Evolutionary conservation across 805 yeast genomes (phyloP).

Genomic region (Nakazawaea ernobii): DNA sequence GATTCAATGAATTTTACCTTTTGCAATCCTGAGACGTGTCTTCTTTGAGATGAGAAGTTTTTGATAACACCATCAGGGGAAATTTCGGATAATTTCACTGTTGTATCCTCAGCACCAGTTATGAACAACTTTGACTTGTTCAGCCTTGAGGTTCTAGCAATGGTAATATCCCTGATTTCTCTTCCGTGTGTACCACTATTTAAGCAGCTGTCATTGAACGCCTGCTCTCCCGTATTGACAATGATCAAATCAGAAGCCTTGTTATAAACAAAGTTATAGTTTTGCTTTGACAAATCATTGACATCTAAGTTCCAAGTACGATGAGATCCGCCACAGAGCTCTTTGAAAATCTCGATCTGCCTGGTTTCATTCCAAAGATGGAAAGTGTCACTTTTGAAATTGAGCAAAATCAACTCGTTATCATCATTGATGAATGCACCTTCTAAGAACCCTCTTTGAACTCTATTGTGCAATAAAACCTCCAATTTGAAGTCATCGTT

Average conservation of each 20-base stretch:
- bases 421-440: conserved; percentile 47
- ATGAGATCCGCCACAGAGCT: conserved; percentile 88
- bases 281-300: conserved; percentile 14
- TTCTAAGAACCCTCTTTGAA: conserved; percentile 76
- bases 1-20: conserved; percentile 54
- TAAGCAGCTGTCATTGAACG: conserved; percentile 23
- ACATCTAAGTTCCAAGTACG: conserved; percentile 64
- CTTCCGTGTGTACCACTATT: conserved; percentile 82
- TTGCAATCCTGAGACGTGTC: conserved; percentile 89
- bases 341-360: conserved; percentile 63
- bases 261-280: conserved; percentile 49
- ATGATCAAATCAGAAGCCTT: conserved; percentile 46
- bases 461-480: conserved; percentile 50
- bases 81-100: conserved; percentile 52
- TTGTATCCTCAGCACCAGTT: conserved; percentile 88
- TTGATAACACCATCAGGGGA: conserved; percentile 34
- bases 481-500: conserved; percentile 14
- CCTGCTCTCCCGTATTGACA: conserved; percentile 23
- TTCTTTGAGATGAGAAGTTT: conserved; percentile 58
- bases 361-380: conserved; percentile 78
- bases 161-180: conserved; percentile 73
- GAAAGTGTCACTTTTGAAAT: conserved; percentile 76
- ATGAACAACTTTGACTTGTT: conserved; percentile 41
- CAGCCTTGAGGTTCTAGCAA: conserved; percentile 26
- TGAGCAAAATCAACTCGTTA: conserved; percentile 58